phyloP scores from a whole-genome alignment of 805 yeast genomes.

The Candida sphagnicola region DNA sequence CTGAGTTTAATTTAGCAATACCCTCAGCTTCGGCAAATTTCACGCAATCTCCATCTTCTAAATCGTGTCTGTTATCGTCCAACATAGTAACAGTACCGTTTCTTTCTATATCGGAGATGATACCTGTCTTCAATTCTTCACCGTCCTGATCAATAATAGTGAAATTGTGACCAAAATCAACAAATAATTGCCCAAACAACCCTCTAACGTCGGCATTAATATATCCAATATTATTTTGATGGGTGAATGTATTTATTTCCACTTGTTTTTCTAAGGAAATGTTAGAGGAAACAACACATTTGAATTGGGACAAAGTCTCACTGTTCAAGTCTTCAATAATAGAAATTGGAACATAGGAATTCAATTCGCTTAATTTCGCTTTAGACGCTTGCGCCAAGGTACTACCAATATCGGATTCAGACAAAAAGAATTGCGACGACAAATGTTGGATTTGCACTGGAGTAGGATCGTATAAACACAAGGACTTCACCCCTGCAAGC shows the following conservation, averaged over 20 bases:
- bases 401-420: slow-evolving; percentile 68
- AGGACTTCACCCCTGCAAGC: slow-evolving; percentile 92
- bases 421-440: slow-evolving; percentile 84
- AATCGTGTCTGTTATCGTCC: slow-evolving; percentile 88
- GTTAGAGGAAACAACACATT: slow-evolving; percentile 84
- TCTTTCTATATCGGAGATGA: slow-evolving; percentile 81
- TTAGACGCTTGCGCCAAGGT: slow-evolving; percentile 73
- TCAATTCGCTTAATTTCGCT: slow-evolving; percentile 71
- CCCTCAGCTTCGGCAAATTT: slow-evolving; percentile 86
- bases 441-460: slow-evolving; percentile 66
- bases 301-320: slow-evolving; percentile 53
- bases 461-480: slow-evolving; percentile 79
- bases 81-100: slow-evolving; percentile 92
- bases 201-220: slow-evolving; percentile 84
- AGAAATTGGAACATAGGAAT: slow-evolving; percentile 83
- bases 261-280: slow-evolving; percentile 68
- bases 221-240: slow-evolving; percentile 67
- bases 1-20: slow-evolving; percentile 67
- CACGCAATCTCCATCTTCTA: slow-evolving; percentile 88
- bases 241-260: slow-evolving; percentile 71
- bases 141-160: slow-evolving; percentile 83
- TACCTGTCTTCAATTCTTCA: slow-evolving; percentile 86
- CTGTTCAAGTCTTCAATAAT: slow-evolving; percentile 56
- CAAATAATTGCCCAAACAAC: slow-evolving; percentile 82
- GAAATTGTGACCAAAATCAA: slow-evolving; percentile 83